Evolutionary conservation across 2,329 filamentous ascomycete genomes (phyloP), one percentile per base, ranked within the genome.

Genomic region (Diaporthe longicolla): DNA sequence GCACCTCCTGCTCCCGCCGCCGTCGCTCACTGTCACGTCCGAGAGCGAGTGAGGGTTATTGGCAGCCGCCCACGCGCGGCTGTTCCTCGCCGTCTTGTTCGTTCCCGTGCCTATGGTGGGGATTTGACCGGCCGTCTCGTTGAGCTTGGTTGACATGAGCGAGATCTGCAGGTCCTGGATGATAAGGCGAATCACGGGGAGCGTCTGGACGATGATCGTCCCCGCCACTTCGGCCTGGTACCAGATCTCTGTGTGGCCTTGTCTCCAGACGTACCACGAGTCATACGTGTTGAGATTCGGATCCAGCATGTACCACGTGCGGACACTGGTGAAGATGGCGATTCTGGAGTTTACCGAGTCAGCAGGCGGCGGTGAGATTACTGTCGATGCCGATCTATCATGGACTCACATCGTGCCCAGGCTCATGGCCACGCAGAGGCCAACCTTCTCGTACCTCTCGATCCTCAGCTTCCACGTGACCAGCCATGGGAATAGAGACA

Each of bases 181-280:
- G 26, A 89, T 82, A 0, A 87, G 85, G 17, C 87, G 85, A 17
- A 89, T 77, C 21, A 89, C 84, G 10, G 87, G 87, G 2, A 89
- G 85, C 73, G 86, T 89, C 77, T 89, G 87, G 7, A 89, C 87
- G 65, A 89, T 88, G 76, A 89, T 88, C 45, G 87, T 89, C 70
- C 87, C 87, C 11, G 86, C 84, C 73, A 89, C 82, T 78, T 89
- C 87, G 29, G 87, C 87, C 0, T 85, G 87, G 79, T 88, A 85
- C 85, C 85, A 86, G 73, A 87, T 80, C 76, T 85, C 85, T 0
- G 84, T 85, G 76, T 85, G 79, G 29, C 82, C 86, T 74, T 86
- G 85, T 70, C 85, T 84, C 83, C 79, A 89, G 73, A 88, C 87
- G 75, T 88, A 88, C 75, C 81, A 84, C 48, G 81, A 79, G 66